A percentile compares a stretch with the other conserved stretches of the same genome.
These are phyloP conservation scores for Chalciporus sp. DNA, from an alignment of 1,284 basidiomycete species.

Conservation along the genomic window DNA sequence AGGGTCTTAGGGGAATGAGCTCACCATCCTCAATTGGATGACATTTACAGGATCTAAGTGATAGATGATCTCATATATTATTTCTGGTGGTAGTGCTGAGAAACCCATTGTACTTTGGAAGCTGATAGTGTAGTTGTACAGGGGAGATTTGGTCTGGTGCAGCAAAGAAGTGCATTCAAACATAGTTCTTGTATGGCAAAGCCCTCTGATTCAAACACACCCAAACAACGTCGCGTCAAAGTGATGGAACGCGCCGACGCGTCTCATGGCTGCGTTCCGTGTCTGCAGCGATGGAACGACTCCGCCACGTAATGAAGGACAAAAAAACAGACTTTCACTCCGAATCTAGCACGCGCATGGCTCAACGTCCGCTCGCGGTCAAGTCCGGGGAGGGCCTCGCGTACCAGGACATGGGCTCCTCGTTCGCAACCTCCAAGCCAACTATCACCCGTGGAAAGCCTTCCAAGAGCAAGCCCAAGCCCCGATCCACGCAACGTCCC, in stretches of 20 bases:
- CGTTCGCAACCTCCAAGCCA: conserved; percentile 17
- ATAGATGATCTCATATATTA: too few relatives aligned
- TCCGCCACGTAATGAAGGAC: conserved; percentile 4
- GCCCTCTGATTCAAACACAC: conserved; percentile 29
- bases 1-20: too few relatives aligned
- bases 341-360: conserved; percentile 28
- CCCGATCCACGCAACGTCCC: not conserved
- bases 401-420: conserved; percentile 28
- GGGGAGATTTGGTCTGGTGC: too few relatives aligned
- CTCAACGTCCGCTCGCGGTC: conserved; percentile 25
- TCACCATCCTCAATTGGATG: too few relatives aligned
- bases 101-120: too few relatives aligned
- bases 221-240: conserved; percentile 32
- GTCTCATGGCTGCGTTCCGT: not conserved
- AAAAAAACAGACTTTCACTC: conserved; percentile 6
- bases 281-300: conserved; percentile 25
- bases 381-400: conserved; percentile 32
- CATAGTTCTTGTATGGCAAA: conserved; percentile 29
- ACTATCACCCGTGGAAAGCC: conserved; percentile 1
- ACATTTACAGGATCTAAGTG: too few relatives aligned
- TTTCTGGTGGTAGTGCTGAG: too few relatives aligned
- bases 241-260: not conserved
- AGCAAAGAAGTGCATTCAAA: too few relatives aligned
- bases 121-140: too few relatives aligned
- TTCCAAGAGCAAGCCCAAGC: conserved; percentile 17